These are phyloP conservation scores for Mycena indigotica DNA, from an alignment of 768 basidiomycete species.

Conservation along the genomic window DNA sequence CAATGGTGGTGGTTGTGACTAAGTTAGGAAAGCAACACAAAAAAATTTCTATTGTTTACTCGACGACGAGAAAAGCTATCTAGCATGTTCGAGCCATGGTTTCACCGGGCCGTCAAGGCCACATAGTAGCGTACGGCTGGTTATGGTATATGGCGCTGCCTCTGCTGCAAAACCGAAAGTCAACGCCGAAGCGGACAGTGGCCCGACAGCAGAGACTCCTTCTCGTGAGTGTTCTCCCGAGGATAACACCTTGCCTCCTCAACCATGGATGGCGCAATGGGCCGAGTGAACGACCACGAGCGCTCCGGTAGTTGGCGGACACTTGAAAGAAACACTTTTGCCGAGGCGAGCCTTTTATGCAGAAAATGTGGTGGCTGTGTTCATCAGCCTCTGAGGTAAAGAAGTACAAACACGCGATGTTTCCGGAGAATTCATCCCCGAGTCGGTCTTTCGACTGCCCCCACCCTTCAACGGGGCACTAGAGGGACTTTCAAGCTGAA, in stretches of 20 bases:
- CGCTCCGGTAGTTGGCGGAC: background rate
- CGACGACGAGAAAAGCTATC: background rate
- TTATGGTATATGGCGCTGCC: conserved; percentile 12
- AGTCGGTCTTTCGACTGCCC: too few species aligned
- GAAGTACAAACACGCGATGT: too few species aligned
- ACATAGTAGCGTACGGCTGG: conserved; percentile 12
- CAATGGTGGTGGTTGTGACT: background rate
- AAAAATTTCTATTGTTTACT: background rate
- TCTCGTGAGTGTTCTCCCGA: conserved; percentile 9
- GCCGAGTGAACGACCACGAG: background rate
- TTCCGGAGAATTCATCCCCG: too few species aligned
- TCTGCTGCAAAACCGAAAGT: conserved; percentile 1
- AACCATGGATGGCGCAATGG: conserved; percentile 1
- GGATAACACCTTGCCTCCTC: conserved; percentile 5
- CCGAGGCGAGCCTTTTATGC: background rate
- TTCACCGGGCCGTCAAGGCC: conserved; percentile 10
- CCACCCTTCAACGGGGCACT: too few species aligned
- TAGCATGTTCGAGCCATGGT: conserved; percentile 9
- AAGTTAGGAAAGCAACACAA: background rate
- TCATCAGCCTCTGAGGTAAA: too few species aligned
- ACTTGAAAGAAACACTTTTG: background rate
- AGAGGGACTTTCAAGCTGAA: too few species aligned
- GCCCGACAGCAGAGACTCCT: background rate
- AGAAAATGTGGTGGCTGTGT: too few species aligned
- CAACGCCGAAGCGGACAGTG: conserved; percentile 10